These are phyloP conservation scores for Solanum clarkiae DNA, from an alignment of 257 asterid species.

Conservation along the genomic window DNA sequence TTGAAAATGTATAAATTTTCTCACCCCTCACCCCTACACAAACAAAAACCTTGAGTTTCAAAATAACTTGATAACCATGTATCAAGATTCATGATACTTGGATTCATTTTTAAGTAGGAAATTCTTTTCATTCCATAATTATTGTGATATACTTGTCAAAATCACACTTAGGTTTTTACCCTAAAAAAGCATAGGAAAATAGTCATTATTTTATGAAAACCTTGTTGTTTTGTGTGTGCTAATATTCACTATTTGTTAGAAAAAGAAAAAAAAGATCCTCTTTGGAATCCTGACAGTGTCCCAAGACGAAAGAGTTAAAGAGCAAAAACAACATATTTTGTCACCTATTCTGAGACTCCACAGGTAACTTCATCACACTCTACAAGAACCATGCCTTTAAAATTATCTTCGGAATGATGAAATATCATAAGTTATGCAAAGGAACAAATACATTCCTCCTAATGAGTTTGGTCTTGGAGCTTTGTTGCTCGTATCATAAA, in stretches of 20 bases:
- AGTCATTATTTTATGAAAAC: not conserved
- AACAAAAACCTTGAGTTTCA: not conserved
- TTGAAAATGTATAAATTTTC: not conserved
- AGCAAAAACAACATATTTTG: constrained; percentile 7
- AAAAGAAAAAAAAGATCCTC: not conserved
- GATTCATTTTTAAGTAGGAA: not conserved
- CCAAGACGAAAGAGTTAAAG: constrained; percentile 28
- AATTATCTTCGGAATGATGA: not conserved
- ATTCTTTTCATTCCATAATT: not conserved
- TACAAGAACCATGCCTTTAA: not conserved
- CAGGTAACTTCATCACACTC: constrained; percentile 3
- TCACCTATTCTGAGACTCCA: constrained; percentile 23
- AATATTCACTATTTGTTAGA: not conserved
- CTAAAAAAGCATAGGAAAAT: not conserved
- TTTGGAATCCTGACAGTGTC: constrained; percentile 16
- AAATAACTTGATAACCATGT: not conserved
- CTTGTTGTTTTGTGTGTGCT: not conserved
- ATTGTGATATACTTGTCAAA: not conserved
- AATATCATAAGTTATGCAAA: constrained; percentile 15
- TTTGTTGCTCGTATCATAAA: constrained; percentile 1
- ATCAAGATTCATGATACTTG: not conserved
- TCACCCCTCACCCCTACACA: not conserved
- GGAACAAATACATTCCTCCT: constrained; percentile 10
- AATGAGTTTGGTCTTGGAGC: constrained; percentile 53
- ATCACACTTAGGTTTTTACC: not conserved